These are phyloP conservation scores for Astrephomene gubernaculifera DNA, from an alignment of 139 green algal genomes.

Conservation along the genomic window DNA sequence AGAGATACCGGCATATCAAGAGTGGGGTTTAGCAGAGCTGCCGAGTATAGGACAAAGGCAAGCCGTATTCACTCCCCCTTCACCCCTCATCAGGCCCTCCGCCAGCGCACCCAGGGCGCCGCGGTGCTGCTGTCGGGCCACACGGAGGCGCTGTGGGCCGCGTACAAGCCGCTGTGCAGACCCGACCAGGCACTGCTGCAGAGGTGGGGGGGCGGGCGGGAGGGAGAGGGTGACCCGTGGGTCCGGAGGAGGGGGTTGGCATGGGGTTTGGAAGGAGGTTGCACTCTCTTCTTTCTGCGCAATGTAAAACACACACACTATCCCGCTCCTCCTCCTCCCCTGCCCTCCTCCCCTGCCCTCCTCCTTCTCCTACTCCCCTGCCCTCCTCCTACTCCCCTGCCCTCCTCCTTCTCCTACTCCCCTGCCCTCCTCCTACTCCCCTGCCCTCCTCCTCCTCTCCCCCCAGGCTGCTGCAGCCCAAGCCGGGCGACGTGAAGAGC, in stretches of 20 bases:
- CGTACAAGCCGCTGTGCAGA: slow-evolving; percentile 65
- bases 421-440: neutral
- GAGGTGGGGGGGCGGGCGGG: neutral
- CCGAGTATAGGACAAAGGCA: no score
- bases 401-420: neutral
- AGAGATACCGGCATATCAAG: no score
- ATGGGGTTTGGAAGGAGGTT: neutral
- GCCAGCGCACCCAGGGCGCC: slow-evolving; percentile 56
- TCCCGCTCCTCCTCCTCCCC: neutral
- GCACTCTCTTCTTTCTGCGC: no score
- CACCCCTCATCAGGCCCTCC: slow-evolving; percentile 46
- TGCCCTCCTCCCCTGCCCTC: neutral
- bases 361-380: neutral
- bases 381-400: neutral
- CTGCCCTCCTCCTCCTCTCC: neutral
- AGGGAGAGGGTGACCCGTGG: neutral
- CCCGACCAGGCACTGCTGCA: slow-evolving; percentile 62
- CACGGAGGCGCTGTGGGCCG: slow-evolving; percentile 75
- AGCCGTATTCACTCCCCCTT: neutral
- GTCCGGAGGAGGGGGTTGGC: neutral
- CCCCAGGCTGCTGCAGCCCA: slow-evolving; percentile 44
- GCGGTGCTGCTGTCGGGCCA: slow-evolving; percentile 74
- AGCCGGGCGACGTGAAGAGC: slow-evolving; percentile 47
- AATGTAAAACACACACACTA: neutral
- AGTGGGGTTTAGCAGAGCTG: no score